Percentiles rank a stretch among this genome's conserved stretches.
Evolutionary conservation across 192 early-diverging fungal genomes (phyloP).

Genomic region (Gigaspora rosea): DNA sequence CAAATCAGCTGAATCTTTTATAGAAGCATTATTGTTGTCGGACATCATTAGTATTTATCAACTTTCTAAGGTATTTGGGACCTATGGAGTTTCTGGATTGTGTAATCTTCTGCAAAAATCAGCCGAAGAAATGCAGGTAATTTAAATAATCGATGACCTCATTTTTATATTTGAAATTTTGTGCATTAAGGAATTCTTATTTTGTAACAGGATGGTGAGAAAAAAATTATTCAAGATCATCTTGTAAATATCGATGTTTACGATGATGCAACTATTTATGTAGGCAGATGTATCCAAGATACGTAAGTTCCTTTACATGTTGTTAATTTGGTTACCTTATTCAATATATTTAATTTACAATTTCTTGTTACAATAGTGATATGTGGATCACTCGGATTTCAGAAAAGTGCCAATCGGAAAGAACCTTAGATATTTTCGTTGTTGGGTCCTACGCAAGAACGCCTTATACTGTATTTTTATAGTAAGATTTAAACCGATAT

Average conservation of each 20-base stretch:
- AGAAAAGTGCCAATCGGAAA: constrained; percentile 27
- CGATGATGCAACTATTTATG: constrained; percentile 29
- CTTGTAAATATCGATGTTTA: constrained; percentile 21
- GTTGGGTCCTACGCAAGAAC: constrained; percentile 25
- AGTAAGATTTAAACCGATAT: constrained; percentile 3
- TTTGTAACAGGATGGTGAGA: constrained; percentile 2
- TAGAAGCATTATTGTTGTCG: constrained; percentile 30
- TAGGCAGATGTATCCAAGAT: constrained; percentile 27
- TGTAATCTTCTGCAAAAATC: constrained; percentile 19
- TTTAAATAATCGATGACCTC: constrained; percentile 1
- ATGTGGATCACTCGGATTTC: constrained; percentile 9
- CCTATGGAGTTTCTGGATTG: constrained; percentile 27
- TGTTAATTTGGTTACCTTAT: constrained; percentile 21
- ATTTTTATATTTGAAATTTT: no score
- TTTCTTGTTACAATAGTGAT: constrained; percentile 18
- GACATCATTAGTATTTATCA: constrained; percentile 20
- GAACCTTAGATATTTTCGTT: constrained; percentile 25
- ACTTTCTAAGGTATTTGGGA: constrained; percentile 29
- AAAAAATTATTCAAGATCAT: constrained; percentile 20
- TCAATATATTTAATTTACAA: not conserved
- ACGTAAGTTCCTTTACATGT: constrained; percentile 24
- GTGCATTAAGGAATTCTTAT: no score
- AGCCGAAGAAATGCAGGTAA: constrained; percentile 9
- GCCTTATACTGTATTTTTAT: not conserved
- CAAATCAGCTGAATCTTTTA: constrained; percentile 24